Evolutionary conservation across 805 yeast species (phyloP).

Genomic region (Cyberlindnera nakhonratchasimensis): DNA sequence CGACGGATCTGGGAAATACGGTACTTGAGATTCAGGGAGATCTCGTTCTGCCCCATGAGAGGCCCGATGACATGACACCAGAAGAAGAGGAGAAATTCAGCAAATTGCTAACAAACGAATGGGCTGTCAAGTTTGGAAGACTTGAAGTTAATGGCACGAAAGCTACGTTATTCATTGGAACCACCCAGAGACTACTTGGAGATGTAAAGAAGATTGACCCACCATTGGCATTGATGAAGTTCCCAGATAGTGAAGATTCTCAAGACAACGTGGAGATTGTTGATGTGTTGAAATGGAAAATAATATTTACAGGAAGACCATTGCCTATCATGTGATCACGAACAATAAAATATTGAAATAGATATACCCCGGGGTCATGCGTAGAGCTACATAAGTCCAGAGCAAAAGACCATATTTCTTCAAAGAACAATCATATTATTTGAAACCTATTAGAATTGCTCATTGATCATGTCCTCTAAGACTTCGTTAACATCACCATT

Average conservation of each 20-base stretch:
- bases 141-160: constrained; percentile 43
- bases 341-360: no score
- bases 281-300: constrained; percentile 56
- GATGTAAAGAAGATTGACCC: constrained; percentile 52
- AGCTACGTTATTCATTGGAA: constrained; percentile 62
- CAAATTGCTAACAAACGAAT: constrained; percentile 30
- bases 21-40: constrained; percentile 75
- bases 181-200: constrained; percentile 68
- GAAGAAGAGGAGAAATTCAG: constrained; percentile 37
- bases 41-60: constrained; percentile 44
- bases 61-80: constrained; percentile 32
- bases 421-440: no score
- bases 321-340: constrained; percentile 68
- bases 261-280: constrained; percentile 44
- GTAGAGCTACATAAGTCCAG: no score
- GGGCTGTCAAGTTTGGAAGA: constrained; percentile 51
- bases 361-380: no score
- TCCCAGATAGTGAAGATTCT: constrained; percentile 30
- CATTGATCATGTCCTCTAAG: constrained; percentile 18
- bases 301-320: constrained; percentile 66
- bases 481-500: constrained; percentile 16
- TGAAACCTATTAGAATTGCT: no score
- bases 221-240: constrained; percentile 61
- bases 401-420: no score
- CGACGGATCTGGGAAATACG: constrained; percentile 57